Base-by-base conservation (phyloP, 2,329 filamentous ascomycete species). In the Lachnellula arida region DNA sequence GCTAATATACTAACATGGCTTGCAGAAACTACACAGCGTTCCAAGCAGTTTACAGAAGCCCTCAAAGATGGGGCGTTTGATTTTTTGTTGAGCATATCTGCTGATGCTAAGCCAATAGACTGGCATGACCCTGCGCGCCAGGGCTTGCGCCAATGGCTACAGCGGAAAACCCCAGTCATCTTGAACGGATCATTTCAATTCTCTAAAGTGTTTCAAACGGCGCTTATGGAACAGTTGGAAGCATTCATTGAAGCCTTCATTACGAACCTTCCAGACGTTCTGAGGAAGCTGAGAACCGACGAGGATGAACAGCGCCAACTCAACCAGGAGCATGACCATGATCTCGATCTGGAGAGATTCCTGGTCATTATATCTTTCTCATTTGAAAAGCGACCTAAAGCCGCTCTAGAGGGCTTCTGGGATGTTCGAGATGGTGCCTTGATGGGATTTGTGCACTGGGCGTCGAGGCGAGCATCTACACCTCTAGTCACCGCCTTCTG, bases 401-500 rank as follows among this genome's bases (percentile, higher is more conserved):
- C 91, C 25, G 90, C 92, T 9, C 84, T 89, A 67, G 65, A 70
- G 22, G 88, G 86, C 46, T 97, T 97, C 64, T 99, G 94, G 94
- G 82, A 82, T 34, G 92, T 97, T 68, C 85, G 88, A 2, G 94
- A 99, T 66, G 91, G 91, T 68, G 96, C 97, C 64, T 77, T 99
- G 34, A 89, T 92, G 60, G 94, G 94, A 0, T 99, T 99, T 69
- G 80, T 99, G 70, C 89, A 96, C 61, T 99, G 94, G 94, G 89
- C 92, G n/a, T 96, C 94, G 3, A 87, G 91, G 64, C 82, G 94
- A 65, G 91, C 96, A 58, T 96, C 95, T 0, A 97, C 95, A 0
- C 94, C 94, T n/a, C 81, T 96, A 23, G 92, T 96, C 57, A 94
- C 91, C 59, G 92, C 93, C 12, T 99, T 97, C 65, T 99, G 94